These are phyloP conservation scores for Drechslera avenae DNA, from an alignment of 2,329 filamentous ascomycete genomes.

Conservation along the genomic window DNA sequence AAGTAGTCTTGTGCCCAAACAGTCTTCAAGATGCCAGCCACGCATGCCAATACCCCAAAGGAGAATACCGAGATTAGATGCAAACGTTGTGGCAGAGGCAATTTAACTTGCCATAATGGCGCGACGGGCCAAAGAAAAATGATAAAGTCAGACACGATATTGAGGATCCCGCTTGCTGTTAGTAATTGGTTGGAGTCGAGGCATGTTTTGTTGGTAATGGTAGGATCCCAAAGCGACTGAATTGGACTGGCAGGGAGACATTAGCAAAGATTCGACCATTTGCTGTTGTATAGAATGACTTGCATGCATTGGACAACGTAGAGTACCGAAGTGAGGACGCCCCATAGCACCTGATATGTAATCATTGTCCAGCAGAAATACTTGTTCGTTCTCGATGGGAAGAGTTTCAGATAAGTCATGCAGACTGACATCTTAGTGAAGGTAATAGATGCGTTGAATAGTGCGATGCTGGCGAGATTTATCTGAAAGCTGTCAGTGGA, in stretches of 20 bases:
- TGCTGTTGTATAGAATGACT: not conserved
- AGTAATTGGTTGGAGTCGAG: not conserved
- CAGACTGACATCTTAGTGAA: not conserved
- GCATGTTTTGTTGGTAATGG: not conserved
- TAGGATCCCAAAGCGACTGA: not conserved
- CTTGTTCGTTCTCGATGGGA: not conserved
- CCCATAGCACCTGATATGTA: not conserved
- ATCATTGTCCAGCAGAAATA: not conserved
- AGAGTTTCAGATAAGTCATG: not conserved
- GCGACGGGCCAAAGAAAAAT: not conserved
- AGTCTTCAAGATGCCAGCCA: not conserved
- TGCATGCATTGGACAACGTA: not conserved
- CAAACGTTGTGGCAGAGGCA: not conserved
- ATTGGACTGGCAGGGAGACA: not conserved
- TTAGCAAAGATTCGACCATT: not conserved
- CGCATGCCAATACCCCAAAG: not conserved
- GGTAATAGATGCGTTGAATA: not conserved
- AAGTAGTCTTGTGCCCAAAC: not conserved
- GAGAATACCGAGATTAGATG: not conserved
- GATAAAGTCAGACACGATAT: not conserved
- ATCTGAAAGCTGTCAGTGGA: not conserved
- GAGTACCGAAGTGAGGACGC: not conserved
- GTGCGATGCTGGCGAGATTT: not conserved
- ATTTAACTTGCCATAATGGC: not conserved
- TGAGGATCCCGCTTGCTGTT: not conserved